Evolutionary conservation across 2,329 filamentous ascomycete species (phyloP), one percentile per base, ranked within the genome.

Genomic region (Colletotrichum orbiculare): DNA sequence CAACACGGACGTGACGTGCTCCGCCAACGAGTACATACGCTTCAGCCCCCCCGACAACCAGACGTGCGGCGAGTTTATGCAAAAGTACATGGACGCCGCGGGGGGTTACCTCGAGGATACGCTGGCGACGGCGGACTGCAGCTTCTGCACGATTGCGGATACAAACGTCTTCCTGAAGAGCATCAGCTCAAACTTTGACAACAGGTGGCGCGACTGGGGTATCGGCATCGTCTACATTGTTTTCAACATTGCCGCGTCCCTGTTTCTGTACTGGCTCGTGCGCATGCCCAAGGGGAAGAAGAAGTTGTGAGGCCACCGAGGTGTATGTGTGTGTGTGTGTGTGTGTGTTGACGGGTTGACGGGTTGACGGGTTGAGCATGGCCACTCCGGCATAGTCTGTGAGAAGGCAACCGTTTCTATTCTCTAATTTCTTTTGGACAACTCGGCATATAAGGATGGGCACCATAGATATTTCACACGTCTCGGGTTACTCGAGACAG

Each of bases 201-300:
- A 85, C 42, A 73, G 83, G 12, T 88, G 85, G 85, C 79, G 86
- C 57, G 83, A 88, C 60, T 85, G 82, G 54, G 85, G 85, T 0
- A 74, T 88, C 3, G 74, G 85, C 38, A 86, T 83, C 76, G 79
- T 78, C 0, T 87, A 85, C 59, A 78, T 85, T 35, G 71, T 77
- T 2, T 83, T 85, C 68, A 87, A 87, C 49, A 70, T 83, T 12
- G 72, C 74, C 11, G 81, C 77, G 1, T 82, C 84, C 0, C 70
- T 86, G 10, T 72, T 76, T 0, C 71, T 86, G 17, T 86, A 86
- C 69, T 86, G 79, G 79, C 49, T 82, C 60, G 73, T 73, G 2
- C 68, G 78, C 25, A 76, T 80, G 10, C 73, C 74, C 1, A 73
- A 68, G 49, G 71, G 69, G 1, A 71, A 70, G 55, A 65, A 63